Percentiles rank a stretch among this genome's conserved stretches.
Evolutionary conservation across 371 early-diverging fungal genomes (phyloP).

Genomic region (Mortierella sp.): DNA sequence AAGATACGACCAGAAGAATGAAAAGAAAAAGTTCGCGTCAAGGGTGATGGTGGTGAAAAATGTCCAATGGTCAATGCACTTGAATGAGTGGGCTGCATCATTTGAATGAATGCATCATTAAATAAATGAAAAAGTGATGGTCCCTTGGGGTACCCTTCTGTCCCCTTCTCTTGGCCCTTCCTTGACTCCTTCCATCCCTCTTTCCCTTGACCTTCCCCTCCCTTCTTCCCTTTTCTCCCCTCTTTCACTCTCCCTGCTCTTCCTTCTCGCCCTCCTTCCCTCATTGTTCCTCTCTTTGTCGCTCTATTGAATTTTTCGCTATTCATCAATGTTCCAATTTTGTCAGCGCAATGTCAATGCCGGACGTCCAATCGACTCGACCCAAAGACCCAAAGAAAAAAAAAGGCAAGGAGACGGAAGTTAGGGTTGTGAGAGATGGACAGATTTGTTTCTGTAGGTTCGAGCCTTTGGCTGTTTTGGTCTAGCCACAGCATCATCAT

Average conservation of each 20-base stretch:
- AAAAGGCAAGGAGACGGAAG: not conserved
- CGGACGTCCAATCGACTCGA: not conserved
- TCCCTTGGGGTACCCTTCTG: not conserved
- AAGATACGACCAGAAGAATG: not conserved
- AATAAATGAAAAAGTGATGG: not conserved
- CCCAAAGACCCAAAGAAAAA: not conserved
- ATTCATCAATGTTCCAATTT: not conserved
- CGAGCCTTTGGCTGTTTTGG: not conserved
- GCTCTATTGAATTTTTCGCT: not conserved
- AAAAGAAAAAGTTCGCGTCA: not conserved
- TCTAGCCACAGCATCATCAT: not conserved
- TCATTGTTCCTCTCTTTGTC: not conserved
- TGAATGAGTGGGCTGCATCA: not conserved
- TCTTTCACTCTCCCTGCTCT: not conserved
- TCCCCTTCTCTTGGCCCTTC: not conserved
- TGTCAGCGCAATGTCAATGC: not conserved
- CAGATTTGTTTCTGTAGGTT: not conserved
- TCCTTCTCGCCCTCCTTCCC: not conserved
- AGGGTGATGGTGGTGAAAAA: not conserved
- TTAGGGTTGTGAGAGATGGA: constrained; percentile 1
- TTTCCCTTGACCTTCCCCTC: not conserved
- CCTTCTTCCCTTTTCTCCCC: constrained; percentile 1
- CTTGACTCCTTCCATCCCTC: not conserved
- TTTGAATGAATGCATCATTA: not conserved
- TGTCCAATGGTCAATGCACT: too few relatives aligned